These are phyloP conservation scores for Friedmanniomyces endolithicus DNA, from an alignment of 495 filamentous ascomycete species.

Conservation along the genomic window DNA sequence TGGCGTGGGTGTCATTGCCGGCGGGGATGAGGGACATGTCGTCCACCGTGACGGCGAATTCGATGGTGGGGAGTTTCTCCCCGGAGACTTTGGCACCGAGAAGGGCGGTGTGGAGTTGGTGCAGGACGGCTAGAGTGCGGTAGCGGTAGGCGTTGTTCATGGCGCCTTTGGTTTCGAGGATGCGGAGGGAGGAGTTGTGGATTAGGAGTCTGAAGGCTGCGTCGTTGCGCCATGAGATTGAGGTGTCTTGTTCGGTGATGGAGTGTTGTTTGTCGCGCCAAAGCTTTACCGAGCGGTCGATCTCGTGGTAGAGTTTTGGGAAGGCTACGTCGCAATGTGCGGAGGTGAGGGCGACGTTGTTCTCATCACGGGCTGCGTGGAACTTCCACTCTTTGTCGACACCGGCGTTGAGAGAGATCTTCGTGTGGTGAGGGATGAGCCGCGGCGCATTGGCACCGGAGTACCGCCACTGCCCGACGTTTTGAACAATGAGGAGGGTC, in stretches of 20 bases:
- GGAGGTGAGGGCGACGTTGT: conserved; percentile 8
- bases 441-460: neutral
- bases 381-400: neutral
- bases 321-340: conserved; percentile 15
- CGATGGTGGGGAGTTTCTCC: conserved; percentile 42
- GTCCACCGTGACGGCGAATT: conserved; percentile 46
- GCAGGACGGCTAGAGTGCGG: conserved; percentile 34
- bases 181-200: conserved; percentile 25
- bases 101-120: conserved; percentile 34
- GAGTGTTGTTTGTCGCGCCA: neutral
- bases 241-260: neutral
- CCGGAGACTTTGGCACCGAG: conserved; percentile 26
- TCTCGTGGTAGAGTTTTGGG: conserved; percentile 13
- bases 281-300: conserved; percentile 9
- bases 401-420: neutral
- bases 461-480: neutral
- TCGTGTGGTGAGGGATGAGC: neutral
- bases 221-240: conserved; percentile 1
- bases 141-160: conserved; percentile 31
- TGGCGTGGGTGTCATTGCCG: conserved; percentile 22
- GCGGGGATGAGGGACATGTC: conserved; percentile 35
- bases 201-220: conserved; percentile 13
- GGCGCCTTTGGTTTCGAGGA: conserved; percentile 3
- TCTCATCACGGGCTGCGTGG: conserved; percentile 2
- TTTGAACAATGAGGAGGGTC: neutral